Base-by-base conservation (phyloP, 1,139 yeast species). In the Candida sp. region DNA sequence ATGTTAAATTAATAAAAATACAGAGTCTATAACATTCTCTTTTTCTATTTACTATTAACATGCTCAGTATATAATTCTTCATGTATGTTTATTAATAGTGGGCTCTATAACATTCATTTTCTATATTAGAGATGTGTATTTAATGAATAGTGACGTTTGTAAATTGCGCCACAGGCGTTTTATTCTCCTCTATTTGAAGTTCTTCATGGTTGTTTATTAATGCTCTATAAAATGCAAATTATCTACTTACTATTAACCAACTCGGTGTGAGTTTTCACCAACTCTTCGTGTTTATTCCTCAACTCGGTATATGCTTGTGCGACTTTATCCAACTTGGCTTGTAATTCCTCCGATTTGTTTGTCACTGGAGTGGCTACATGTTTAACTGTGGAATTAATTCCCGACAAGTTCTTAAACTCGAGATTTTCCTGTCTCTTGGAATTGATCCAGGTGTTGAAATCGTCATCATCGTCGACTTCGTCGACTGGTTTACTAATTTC, bases 201-300 rank as follows among this genome's bases (percentile, higher is more conserved):
- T 78, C 77, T 52, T 84, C 87, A 55, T 85, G 84, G 63, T 81
- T 76, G 29, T 66, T 60, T 58, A 83, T 75, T 50, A 86, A 63
- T 33, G 79, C 83, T 11, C 66, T 63, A 61, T 84, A 84, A 1
- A 87, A 88, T 7, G 29, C 29, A 25, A 35, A 36, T 29, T n/a
- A 27, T 22, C 9, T 25, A 8, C 2, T 25, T 25, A 25, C 29
- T 25, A 25, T 41, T 42, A 19, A 75, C 50, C 32, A 75, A 53
- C 43, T 73, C 64, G 36, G 77, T 63, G 54, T 82, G 84, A 46
- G 82, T 82, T 23, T 69, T 62, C 48, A 73, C 73, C 49, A 84
- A 66, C 48, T 78, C 77, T 52, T 84, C 87, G 55, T 85, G 84
- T 63, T 81, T 76, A 29, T 66, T 60, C 58, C 84, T 75, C 50